These are phyloP conservation scores for Citrus sp. DNA, from an alignment of 345 rosid species.

Conservation along the genomic window DNA sequence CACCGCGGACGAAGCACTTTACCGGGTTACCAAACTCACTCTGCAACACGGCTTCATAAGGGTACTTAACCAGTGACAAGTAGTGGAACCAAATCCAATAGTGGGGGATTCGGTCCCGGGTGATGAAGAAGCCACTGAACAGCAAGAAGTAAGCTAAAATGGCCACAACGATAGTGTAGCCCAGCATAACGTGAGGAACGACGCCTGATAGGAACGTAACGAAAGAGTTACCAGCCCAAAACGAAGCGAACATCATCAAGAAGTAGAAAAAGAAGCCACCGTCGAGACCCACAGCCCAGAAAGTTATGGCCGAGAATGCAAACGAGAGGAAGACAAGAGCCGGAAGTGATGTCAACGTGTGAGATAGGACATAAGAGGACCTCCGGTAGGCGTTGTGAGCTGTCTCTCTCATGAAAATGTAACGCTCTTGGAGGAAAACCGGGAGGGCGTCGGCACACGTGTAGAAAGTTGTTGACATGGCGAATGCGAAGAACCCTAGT, in stretches of 20 bases:
- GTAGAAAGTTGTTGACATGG: constrained; percentile 97
- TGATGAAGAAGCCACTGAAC: constrained; percentile 94
- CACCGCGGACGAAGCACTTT: constrained; percentile 74
- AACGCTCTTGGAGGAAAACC: constrained; percentile 85
- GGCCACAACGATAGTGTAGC: constrained; percentile 88
- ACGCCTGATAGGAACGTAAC: constrained; percentile 90
- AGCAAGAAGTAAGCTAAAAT: constrained; percentile 88
- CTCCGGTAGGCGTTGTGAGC: constrained; percentile 88
- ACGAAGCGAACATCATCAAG: constrained; percentile 67
- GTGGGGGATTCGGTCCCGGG: constrained; percentile 69
- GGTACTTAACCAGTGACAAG: constrained; percentile 85
- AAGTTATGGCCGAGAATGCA: constrained; percentile 66
- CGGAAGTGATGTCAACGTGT: constrained; percentile 55
- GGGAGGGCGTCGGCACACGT: constrained; percentile 96
- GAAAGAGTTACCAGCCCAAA: constrained; percentile 94
- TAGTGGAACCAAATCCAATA: constrained; percentile 99
- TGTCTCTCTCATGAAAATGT: constrained; percentile 97
- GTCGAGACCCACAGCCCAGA: constrained; percentile 85
- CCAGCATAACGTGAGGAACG: constrained; percentile 92
- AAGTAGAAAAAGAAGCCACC: constrained; percentile 80
- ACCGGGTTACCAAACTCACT: constrained; percentile 68
- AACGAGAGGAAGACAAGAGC: constrained; percentile 62
- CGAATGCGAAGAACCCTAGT: constrained; percentile 89
- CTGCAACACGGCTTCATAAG: constrained; percentile 77
- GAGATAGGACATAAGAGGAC: constrained; percentile 85